Conservation (phyloP, 352 stramenopile species). For the Plasmopara halstedii region DNA sequence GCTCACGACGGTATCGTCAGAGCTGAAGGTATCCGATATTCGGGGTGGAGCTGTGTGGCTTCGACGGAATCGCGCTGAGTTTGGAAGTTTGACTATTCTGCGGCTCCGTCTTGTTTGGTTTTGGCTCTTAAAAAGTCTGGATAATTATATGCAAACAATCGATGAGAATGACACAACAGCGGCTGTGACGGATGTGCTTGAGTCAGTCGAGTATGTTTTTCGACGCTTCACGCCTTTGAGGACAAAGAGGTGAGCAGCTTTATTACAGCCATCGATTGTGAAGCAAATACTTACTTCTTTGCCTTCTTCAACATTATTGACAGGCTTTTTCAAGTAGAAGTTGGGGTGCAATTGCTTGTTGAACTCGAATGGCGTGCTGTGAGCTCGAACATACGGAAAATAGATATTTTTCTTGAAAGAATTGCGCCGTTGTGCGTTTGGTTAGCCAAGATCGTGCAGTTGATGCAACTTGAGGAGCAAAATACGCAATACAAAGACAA, state of each 20-base stretch:
- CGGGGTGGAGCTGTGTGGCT: slow-evolving; percentile 28
- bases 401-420: slow-evolving; percentile 20
- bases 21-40: slow-evolving; percentile 16
- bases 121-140: slow-evolving; percentile 41
- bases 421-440: slow-evolving; percentile 26
- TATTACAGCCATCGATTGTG: background rate
- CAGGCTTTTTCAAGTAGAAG: slow-evolving; percentile 47
- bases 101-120: slow-evolving; percentile 49
- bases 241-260: slow-evolving; percentile 24
- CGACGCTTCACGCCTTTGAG: slow-evolving; percentile 38
- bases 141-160: slow-evolving; percentile 1
- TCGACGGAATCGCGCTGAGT: slow-evolving; percentile 31
- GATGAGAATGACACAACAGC: background rate
- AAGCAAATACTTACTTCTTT: too few relatives aligned
- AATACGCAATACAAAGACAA: slow-evolving; percentile 14
- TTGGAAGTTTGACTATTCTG: slow-evolving; percentile 19
- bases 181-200: slow-evolving; percentile 22
- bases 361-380: slow-evolving; percentile 46
- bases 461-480: slow-evolving; percentile 42
- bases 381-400: slow-evolving; percentile 19
- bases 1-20: slow-evolving; percentile 13
- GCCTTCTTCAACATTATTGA: slow-evolving; percentile 1
- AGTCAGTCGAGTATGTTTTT: slow-evolving; percentile 56
- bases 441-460: slow-evolving; percentile 47
- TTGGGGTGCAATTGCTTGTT: slow-evolving; percentile 35